Base-by-base conservation (phyloP, 2,329 filamentous ascomycete genomes). In the Epicoccum sorghinum region DNA sequence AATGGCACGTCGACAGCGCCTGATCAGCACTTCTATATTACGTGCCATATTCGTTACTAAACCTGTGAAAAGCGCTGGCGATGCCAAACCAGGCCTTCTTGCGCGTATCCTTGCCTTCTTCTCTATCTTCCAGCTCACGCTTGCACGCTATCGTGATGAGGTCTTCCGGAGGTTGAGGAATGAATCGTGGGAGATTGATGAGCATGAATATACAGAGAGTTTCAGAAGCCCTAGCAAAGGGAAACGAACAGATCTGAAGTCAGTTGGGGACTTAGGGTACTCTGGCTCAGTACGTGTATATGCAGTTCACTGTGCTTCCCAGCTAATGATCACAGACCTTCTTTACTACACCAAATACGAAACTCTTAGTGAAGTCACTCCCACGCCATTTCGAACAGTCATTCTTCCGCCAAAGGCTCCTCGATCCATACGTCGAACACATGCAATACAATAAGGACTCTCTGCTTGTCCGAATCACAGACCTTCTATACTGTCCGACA, bases 351-450 rank as follows among this genome's bases (percentile, higher is more conserved):
- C 73, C 78, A 3, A 83, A 91, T 62, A 79, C 79, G n/a, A 84
- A 83, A 59, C 91, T 84, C 66, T 80, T 91, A 7, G 79, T 91
- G 67, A 92, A 91, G 67, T 89, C 86, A 1, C 76, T 92, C 0
- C 88, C 89, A 0, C 81, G 88, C 1, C 78, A 81, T 29, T 90
- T 89, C 59, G 89, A 91, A 65, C 82, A 90, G 67, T 79, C 82
- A 1, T 91, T 90, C 75, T 90, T 91, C 75, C 80, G 82, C 14
- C 75, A 85, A 22, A 86, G 89, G 44, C 77, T 91, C 18, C 75
- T 90, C n/a, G 76, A 80, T 0, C 83, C 85, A 0, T 91, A 91
- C 67, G 78, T 80, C 18, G 75, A 81, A 4, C 84, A 90, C 72
- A 89, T 90, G 85, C 78, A 77, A 4, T 61, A 74, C 0, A 79